Evolutionary conservation across 257 asterid genomes (phyloP).

Genomic region (Solanum chmielewskii): DNA sequence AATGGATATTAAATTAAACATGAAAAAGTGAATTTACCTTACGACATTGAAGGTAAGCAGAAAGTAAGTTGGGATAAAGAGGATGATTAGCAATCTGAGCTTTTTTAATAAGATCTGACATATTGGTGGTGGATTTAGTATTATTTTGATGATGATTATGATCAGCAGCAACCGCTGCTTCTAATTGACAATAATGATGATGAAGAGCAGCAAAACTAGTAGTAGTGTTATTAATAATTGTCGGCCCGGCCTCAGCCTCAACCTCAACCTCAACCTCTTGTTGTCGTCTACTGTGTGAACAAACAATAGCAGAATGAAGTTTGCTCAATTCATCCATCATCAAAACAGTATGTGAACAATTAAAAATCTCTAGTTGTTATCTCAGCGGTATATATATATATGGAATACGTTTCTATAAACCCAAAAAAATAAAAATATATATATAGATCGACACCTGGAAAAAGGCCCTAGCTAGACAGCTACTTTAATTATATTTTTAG

Average conservation of each 20-base stretch:
- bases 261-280: not conserved
- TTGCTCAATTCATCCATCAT: conserved; percentile 39
- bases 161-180: not conserved
- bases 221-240: not conserved
- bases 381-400: not conserved
- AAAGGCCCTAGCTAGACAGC: not conserved
- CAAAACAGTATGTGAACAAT: not conserved
- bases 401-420: not conserved
- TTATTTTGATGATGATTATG: not conserved
- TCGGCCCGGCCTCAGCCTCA: not conserved
- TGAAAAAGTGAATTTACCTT: conserved; percentile 21
- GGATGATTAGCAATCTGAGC: conserved; percentile 81
- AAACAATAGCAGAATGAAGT: conserved; percentile 31
- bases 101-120: conserved; percentile 54
- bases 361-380: no score
- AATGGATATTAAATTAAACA: no score
- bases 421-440: not conserved
- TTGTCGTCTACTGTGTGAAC: conserved; percentile 1
- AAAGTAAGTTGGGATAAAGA: conserved; percentile 60
- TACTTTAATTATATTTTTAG: not conserved
- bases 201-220: not conserved
- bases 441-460: not conserved
- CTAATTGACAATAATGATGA: not conserved
- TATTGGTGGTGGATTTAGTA: not conserved
- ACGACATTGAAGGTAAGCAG: conserved; percentile 62